Percentiles rank a stretch among this genome's conserved stretches.
These are phyloP conservation scores for Herpetomonas samuelpessoai DNA, from an alignment of 208 protist genomes.

Conservation along the genomic window DNA sequence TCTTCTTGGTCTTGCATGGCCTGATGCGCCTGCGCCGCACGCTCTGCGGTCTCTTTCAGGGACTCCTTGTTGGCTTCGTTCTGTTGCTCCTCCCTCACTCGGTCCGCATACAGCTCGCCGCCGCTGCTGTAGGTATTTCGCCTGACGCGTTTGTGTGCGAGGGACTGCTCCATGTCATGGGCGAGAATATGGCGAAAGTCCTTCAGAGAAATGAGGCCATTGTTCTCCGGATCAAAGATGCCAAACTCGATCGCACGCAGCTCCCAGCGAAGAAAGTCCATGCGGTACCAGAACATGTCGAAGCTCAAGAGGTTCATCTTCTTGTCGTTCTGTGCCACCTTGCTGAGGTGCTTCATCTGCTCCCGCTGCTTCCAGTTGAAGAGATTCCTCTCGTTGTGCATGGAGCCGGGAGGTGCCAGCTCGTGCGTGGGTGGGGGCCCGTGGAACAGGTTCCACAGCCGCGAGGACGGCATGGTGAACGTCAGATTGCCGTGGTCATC, in stretches of 20 bases:
- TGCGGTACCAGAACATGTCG: slow-evolving; percentile 44
- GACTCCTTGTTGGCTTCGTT: too few relatives aligned
- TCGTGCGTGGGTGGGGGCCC: slow-evolving; percentile 23
- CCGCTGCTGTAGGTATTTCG: not conserved
- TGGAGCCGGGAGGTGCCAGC: slow-evolving; percentile 24
- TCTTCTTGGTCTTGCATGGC: too few relatives aligned
- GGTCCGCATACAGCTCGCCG: too few relatives aligned
- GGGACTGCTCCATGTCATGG: slow-evolving; percentile 9
- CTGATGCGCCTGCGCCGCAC: too few relatives aligned
- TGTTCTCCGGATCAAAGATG: slow-evolving; percentile 50
- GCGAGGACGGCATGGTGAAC: slow-evolving; percentile 19
- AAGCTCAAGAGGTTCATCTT: slow-evolving; percentile 17
- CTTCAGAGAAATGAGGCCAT: slow-evolving; percentile 32
- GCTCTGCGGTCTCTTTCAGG: too few relatives aligned
- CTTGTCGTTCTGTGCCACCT: slow-evolving; percentile 14
- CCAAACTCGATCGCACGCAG: slow-evolving; percentile 64
- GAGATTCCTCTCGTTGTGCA: slow-evolving; percentile 1
- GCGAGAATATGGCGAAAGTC: slow-evolving; percentile 46
- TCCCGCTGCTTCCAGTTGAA: not conserved
- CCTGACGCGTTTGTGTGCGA: not conserved
- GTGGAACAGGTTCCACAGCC: slow-evolving; percentile 20
- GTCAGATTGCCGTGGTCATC: slow-evolving; percentile 12
- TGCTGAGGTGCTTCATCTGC: slow-evolving; percentile 10
- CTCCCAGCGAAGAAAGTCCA: slow-evolving; percentile 61
- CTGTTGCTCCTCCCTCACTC: too few relatives aligned